These are phyloP conservation scores for Candida fluviatilis DNA, from an alignment of 805 yeast species.

Conservation along the genomic window DNA sequence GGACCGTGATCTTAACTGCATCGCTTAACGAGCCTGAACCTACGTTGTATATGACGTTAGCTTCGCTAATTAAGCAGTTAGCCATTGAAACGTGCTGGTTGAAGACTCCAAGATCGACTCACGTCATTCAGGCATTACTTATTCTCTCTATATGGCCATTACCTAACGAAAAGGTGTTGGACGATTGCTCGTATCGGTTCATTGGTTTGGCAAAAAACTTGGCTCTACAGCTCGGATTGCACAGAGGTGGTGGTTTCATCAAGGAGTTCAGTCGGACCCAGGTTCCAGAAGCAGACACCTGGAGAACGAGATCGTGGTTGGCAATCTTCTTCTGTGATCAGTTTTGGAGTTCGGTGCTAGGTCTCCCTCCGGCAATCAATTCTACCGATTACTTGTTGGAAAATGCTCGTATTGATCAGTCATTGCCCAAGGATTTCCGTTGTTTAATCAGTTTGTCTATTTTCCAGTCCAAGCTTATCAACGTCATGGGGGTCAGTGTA, in stretches of 20 bases:
- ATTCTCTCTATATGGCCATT: conserved; percentile 89
- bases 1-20: conserved; percentile 89
- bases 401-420: conserved; percentile 63
- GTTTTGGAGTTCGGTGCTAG: conserved; percentile 83
- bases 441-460: conserved; percentile 69
- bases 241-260: conserved; percentile 82
- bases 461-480: conserved; percentile 79
- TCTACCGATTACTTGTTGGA: conserved; percentile 77
- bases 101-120: conserved; percentile 88
- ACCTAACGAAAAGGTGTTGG: conserved; percentile 87
- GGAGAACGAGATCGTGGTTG: conserved; percentile 93
- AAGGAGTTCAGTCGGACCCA: conserved; percentile 89
- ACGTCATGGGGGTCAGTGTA: conserved; percentile 83
- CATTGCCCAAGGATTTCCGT: conserved; percentile 66
- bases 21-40: conserved; percentile 87
- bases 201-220: conserved; percentile 81
- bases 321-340: conserved; percentile 86
- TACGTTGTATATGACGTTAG: conserved; percentile 65
- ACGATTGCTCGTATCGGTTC: conserved; percentile 87
- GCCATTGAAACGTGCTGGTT: conserved; percentile 94
- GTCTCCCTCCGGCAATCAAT: conserved; percentile 81
- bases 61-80: conserved; percentile 75
- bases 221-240: conserved; percentile 83
- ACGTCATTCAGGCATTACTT: conserved; percentile 83
- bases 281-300: conserved; percentile 86